A percentile compares a stretch with the other conserved stretches of the same genome.
phyloP scores from a whole-genome alignment of 169 alveolate species.

The Plasmodium gallinaceum region DNA sequence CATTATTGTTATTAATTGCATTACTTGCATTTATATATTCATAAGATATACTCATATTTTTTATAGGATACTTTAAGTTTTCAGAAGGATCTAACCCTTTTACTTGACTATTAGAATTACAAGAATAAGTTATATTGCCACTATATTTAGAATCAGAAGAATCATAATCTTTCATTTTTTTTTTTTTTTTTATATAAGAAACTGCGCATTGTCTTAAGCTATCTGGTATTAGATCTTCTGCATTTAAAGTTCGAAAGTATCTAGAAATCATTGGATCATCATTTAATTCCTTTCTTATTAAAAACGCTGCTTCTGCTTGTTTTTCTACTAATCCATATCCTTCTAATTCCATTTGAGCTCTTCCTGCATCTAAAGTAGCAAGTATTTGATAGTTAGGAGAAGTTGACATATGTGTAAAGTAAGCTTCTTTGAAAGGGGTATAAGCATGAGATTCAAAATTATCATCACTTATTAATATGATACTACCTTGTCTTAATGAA shows the following conservation, averaged over 20 bases:
- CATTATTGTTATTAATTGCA: background rate
- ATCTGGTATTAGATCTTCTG: slow-evolving; percentile 69
- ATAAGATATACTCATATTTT: background rate
- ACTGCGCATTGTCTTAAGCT: slow-evolving; percentile 59
- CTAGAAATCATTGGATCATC: slow-evolving; percentile 75
- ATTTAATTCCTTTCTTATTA: slow-evolving; percentile 75
- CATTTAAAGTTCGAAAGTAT: slow-evolving; percentile 67
- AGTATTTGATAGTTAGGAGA: slow-evolving; percentile 82
- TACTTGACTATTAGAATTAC: slow-evolving; percentile 18
- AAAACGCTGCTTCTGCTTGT: slow-evolving; percentile 80
- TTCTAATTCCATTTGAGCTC: slow-evolving; percentile 83
- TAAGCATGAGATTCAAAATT: slow-evolving; percentile 80
- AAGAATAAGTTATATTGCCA: slow-evolving; percentile 24
- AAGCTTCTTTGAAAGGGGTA: slow-evolving; percentile 81
- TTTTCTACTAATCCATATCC: slow-evolving; percentile 80
- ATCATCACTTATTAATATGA: slow-evolving; percentile 81
- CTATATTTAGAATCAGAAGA: slow-evolving; percentile 30
- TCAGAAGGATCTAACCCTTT: slow-evolving; percentile 9
- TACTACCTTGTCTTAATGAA: slow-evolving; percentile 81
- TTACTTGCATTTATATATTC: background rate
- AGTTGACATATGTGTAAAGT: slow-evolving; percentile 83
- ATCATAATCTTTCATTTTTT: slow-evolving; percentile 13
- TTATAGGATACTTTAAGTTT: background rate
- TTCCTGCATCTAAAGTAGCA: slow-evolving; percentile 82
- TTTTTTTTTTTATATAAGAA: slow-evolving; percentile 28